phyloP scores from a whole-genome alignment of 2,329 filamentous ascomycete species.

The Ophiocordyceps polyrhachis-furcata region DNA sequence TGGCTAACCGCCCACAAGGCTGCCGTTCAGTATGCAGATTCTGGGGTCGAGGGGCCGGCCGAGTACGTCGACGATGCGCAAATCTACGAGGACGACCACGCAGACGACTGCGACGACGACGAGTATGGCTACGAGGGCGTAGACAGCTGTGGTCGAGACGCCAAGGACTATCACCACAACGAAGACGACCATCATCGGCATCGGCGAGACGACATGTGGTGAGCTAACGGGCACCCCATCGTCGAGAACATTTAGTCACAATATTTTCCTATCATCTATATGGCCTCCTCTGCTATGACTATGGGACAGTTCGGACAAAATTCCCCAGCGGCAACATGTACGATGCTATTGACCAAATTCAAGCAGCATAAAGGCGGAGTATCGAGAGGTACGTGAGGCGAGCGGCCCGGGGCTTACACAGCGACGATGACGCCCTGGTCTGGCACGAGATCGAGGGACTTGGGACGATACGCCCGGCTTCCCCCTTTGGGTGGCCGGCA shows the following conservation, averaged over 20 bases:
- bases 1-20: constrained; percentile 13
- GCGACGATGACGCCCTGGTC: constrained; percentile 1
- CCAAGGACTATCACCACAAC: constrained; percentile 21
- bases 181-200: constrained; percentile 15
- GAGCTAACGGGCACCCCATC: constrained; percentile 6
- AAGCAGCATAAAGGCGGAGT: constrained; percentile 19
- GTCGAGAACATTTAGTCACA: constrained; percentile 3
- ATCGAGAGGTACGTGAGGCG: constrained; percentile 7
- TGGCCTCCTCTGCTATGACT: constrained; percentile 4
- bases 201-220: constrained; percentile 25
- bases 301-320: not conserved
- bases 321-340: constrained; percentile 5
- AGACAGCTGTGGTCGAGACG: constrained; percentile 19
- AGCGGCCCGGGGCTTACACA: constrained; percentile 5
- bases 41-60: constrained; percentile 21
- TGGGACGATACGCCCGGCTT: not conserved
- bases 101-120: constrained; percentile 17
- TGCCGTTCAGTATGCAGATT: constrained; percentile 27
- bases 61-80: constrained; percentile 34
- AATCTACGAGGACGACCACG: constrained; percentile 33
- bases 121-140: constrained; percentile 18
- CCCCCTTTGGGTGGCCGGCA: not conserved
- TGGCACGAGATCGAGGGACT: not conserved
- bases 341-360: constrained; percentile 9
- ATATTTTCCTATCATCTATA: constrained; percentile 5